Evolutionary conservation across 305 asterid genomes (phyloP).

Genomic region (Fraxinus ornus): DNA sequence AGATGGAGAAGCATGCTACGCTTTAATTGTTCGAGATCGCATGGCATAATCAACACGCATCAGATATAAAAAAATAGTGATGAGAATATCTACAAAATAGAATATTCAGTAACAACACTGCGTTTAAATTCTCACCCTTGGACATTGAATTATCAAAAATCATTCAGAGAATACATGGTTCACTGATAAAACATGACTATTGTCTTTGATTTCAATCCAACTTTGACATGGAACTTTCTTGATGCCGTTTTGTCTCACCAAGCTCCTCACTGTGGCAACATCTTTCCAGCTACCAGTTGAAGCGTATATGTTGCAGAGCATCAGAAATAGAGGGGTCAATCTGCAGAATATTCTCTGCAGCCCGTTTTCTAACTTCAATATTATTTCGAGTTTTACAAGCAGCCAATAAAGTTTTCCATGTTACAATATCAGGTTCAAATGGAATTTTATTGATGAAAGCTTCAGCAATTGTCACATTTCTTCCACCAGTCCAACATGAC

Average conservation of each 20-base stretch:
- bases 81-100: background rate
- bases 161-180: background rate
- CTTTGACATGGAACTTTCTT: too few species aligned
- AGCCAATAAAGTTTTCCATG: conserved; percentile 65
- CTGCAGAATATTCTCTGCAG: conserved; percentile 54
- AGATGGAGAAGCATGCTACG: too few species aligned
- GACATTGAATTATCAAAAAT: background rate
- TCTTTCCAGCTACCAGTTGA: too few species aligned
- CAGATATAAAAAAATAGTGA: background rate
- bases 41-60: too few species aligned
- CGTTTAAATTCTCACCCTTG: background rate
- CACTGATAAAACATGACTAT: background rate
- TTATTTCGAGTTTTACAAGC: conserved; percentile 51
- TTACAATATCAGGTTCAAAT: conserved; percentile 55
- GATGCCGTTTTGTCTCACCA: too few species aligned
- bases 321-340: conserved; percentile 51
- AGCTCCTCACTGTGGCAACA: too few species aligned
- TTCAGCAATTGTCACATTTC: conserved; percentile 52
- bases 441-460: conserved; percentile 31
- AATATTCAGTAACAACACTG: background rate
- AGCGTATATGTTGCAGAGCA: too few species aligned
- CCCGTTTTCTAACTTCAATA: conserved; percentile 54
- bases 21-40: too few species aligned
- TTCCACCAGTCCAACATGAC: conserved; percentile 67
- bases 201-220: too few species aligned